Conservation (phyloP, 805 yeast species). For the Kazachstania psychrophila region DNA sequence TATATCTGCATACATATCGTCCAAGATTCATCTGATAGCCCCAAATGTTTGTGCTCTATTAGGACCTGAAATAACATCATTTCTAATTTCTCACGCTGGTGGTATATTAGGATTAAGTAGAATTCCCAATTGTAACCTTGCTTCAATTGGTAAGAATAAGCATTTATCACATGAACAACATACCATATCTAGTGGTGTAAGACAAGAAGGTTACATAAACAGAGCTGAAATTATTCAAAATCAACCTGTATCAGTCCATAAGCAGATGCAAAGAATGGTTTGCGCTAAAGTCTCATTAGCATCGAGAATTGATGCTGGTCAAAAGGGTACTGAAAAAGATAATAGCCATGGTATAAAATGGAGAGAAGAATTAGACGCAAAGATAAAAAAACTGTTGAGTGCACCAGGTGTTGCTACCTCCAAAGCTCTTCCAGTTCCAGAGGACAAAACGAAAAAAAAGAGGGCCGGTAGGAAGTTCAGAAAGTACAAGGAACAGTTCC, state of each 20-base stretch:
- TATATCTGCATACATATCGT: constrained; percentile 47
- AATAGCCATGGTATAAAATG: constrained; percentile 52
- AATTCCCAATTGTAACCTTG: constrained; percentile 76
- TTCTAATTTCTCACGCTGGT: constrained; percentile 58
- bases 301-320: constrained; percentile 66
- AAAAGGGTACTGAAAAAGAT: constrained; percentile 27
- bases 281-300: constrained; percentile 76
- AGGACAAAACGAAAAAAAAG: constrained; percentile 66
- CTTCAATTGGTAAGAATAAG: constrained; percentile 56
- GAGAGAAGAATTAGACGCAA: constrained; percentile 48
- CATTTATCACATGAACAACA: constrained; percentile 29
- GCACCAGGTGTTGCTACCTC: constrained; percentile 72
- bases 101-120: constrained; percentile 55
- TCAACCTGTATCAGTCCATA: constrained; percentile 49
- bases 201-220: constrained; percentile 65
- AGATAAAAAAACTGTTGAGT: constrained; percentile 60
- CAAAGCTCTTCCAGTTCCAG: constrained; percentile 63
- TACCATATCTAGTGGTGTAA: constrained; percentile 33
- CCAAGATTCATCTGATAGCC: constrained; percentile 50
- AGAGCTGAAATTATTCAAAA: constrained; percentile 48
- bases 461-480: constrained; percentile 80
- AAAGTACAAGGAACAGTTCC: constrained; percentile 71
- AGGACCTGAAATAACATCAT: constrained; percentile 66
- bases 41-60: constrained; percentile 72
- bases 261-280: constrained; percentile 66